A percentile compares a stretch with the other conserved stretches of the same genome.
Evolutionary conservation across 805 yeast genomes (phyloP).

Genomic region (Starmerella stigmatis): DNA sequence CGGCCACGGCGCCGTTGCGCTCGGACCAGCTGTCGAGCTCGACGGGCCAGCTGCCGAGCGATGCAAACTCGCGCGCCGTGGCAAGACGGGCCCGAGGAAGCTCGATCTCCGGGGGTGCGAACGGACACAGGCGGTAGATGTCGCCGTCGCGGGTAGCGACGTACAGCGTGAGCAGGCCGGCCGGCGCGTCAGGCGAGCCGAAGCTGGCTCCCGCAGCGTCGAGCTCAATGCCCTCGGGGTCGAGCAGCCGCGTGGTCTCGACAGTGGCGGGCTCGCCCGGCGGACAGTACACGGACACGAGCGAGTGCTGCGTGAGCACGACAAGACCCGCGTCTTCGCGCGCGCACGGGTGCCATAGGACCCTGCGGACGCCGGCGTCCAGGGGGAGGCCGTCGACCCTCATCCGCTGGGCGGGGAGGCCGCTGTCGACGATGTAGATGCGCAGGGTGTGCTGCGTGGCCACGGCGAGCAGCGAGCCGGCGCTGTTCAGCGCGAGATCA

Average conservation of each 20-base stretch:
- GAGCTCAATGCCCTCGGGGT: not conserved
- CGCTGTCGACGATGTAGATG: conserved; percentile 21
- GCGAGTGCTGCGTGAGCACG: conserved; percentile 32
- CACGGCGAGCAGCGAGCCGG: conserved; percentile 38
- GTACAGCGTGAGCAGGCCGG: conserved; percentile 45
- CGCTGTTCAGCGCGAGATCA: conserved; percentile 27
- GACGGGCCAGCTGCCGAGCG: conserved; percentile 28
- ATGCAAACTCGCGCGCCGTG: conserved; percentile 3
- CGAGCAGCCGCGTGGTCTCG: conserved; percentile 6
- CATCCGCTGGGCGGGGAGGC: not conserved
- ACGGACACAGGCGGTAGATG: conserved; percentile 53
- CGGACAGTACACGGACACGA: conserved; percentile 11
- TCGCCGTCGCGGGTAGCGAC: conserved; percentile 48
- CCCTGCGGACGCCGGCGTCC: conserved; percentile 29
- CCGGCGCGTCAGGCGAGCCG: conserved; percentile 33
- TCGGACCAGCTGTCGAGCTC: conserved; percentile 25
- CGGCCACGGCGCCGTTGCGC: not conserved
- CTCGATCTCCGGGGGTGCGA: conserved; percentile 40
- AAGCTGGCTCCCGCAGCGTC: conserved; percentile 36
- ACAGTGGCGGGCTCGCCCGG: conserved; percentile 34
- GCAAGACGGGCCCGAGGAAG: conserved; percentile 24
- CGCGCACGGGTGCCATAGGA: conserved; percentile 40
- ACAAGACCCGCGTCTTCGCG: conserved; percentile 38
- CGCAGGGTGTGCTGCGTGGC: conserved; percentile 30
- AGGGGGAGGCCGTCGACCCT: not conserved